Evolutionary conservation across 2,329 filamentous ascomycete genomes (phyloP).

Genomic region (Xylaria polymorpha): DNA sequence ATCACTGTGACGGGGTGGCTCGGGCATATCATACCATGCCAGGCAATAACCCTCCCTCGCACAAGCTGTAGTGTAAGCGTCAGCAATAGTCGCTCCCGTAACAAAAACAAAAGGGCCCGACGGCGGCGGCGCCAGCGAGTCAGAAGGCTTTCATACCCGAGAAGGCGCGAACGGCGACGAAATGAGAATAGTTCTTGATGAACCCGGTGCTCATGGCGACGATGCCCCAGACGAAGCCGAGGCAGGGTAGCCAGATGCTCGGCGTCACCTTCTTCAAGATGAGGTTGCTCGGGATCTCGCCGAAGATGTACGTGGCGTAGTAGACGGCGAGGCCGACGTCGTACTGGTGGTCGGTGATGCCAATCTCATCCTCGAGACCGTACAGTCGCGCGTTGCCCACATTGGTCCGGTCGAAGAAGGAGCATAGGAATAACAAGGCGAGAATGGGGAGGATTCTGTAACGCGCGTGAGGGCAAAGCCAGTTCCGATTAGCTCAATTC

Average conservation of each 20-base stretch:
- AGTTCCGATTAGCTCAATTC: neutral
- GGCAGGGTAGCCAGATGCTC: conserved; percentile 67
- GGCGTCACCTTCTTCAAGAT: conserved; percentile 71
- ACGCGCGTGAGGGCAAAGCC: no score
- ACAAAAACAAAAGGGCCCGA: neutral
- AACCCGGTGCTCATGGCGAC: conserved; percentile 69
- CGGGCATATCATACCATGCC: conserved; percentile 64
- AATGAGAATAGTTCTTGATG: conserved; percentile 64
- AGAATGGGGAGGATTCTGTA: conserved; percentile 70
- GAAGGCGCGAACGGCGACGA: conserved; percentile 70
- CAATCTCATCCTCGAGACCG: conserved; percentile 67
- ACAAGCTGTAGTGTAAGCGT: conserved; percentile 54
- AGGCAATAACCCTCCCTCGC: conserved; percentile 73
- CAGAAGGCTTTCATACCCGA: conserved; percentile 53
- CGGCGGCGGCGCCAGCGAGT: no score
- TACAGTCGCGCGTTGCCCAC: conserved; percentile 77
- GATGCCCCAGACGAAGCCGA: conserved; percentile 68
- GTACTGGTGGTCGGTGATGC: conserved; percentile 71
- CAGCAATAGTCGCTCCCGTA: neutral
- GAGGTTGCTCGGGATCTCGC: conserved; percentile 73
- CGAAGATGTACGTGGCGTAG: conserved; percentile 72
- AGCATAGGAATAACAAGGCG: conserved; percentile 73
- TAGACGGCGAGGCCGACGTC: conserved; percentile 72
- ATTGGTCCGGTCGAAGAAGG: conserved; percentile 75
- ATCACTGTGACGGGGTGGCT: neutral